Conservation (phyloP, 768 basidiomycete species). For the Amanita polypyramis region DNA sequence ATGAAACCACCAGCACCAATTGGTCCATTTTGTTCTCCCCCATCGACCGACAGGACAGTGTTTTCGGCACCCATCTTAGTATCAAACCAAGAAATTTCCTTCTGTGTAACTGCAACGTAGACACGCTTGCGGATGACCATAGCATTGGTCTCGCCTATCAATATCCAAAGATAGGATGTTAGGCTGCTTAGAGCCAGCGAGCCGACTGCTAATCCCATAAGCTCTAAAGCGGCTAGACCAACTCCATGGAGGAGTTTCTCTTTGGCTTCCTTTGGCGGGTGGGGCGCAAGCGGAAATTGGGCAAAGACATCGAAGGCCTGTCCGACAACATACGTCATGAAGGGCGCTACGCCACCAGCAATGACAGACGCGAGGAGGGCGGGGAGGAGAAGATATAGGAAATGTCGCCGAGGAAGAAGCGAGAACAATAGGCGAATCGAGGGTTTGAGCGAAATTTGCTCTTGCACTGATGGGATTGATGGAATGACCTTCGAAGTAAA, state of each 20-base stretch:
- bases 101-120: conserved; percentile 53
- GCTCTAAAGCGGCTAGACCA: conserved; percentile 51
- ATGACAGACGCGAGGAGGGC: conserved; percentile 52
- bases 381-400: conserved; percentile 50
- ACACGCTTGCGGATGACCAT: conserved; percentile 56
- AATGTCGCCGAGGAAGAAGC: conserved; percentile 46
- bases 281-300: conserved; percentile 30
- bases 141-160: conserved; percentile 75
- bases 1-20: conserved; percentile 85
- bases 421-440: conserved; percentile 46
- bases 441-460: conserved; percentile 10
- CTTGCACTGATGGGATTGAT: conserved; percentile 1
- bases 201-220: conserved; percentile 54
- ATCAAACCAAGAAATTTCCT: conserved; percentile 91
- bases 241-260: conserved; percentile 44
- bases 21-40: conserved; percentile 31
- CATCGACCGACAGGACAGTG: conserved; percentile 24
- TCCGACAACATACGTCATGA: conserved; percentile 80
- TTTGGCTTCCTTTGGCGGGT: conserved; percentile 29
- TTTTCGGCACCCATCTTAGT: conserved; percentile 55
- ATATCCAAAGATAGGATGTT: conserved; percentile 77
- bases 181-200: conserved; percentile 64
- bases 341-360: conserved; percentile 67
- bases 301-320: conserved; percentile 68
- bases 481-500: conserved; percentile 4